These are phyloP conservation scores for Dictyostelium capitatum DNA, from an alignment of 78 protist species.

Conservation along the genomic window DNA sequence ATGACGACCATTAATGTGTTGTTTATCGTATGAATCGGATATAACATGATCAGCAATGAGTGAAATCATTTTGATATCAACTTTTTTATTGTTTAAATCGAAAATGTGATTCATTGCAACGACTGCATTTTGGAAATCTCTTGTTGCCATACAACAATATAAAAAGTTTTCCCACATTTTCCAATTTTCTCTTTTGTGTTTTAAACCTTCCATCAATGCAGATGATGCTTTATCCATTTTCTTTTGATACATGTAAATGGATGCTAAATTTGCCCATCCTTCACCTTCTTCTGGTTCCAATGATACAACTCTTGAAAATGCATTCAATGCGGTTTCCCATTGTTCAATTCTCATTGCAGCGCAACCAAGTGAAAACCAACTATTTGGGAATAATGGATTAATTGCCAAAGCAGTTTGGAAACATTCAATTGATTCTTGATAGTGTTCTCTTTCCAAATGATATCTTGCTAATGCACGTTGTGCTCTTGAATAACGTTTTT, in stretches of 20 bases:
- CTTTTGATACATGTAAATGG: slow-evolving; percentile 69
- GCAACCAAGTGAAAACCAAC: slow-evolving; percentile 90
- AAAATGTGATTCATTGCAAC: slow-evolving; percentile 24
- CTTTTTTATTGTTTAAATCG: slow-evolving; percentile 48
- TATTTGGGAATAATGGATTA: slow-evolving; percentile 75
- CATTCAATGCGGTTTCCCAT: slow-evolving; percentile 69
- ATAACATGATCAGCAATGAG: slow-evolving; percentile 18
- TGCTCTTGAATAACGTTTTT: slow-evolving; percentile 74
- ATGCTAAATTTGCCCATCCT: slow-evolving; percentile 87
- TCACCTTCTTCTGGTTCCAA: slow-evolving; percentile 86
- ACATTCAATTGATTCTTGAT: slow-evolving; percentile 35
- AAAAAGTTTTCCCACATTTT: slow-evolving; percentile 90
- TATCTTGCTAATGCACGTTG: slow-evolving; percentile 72
- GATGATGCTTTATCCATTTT: slow-evolving; percentile 49
- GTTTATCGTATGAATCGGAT: neutral
- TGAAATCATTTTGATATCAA: slow-evolving; percentile 24
- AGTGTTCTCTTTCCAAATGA: slow-evolving; percentile 36
- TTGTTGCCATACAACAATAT: slow-evolving; percentile 44
- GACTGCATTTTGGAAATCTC: slow-evolving; percentile 56
- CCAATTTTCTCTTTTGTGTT: slow-evolving; percentile 84
- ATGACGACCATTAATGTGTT: slow-evolving; percentile 24
- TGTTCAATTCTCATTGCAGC: slow-evolving; percentile 74
- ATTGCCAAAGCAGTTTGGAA: slow-evolving; percentile 66
- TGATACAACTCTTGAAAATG: slow-evolving; percentile 71
- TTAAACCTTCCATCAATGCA: slow-evolving; percentile 81